These are phyloP conservation scores for Backusella sp. DNA, from an alignment of 192 early-diverging fungal genomes.

Conservation along the genomic window DNA sequence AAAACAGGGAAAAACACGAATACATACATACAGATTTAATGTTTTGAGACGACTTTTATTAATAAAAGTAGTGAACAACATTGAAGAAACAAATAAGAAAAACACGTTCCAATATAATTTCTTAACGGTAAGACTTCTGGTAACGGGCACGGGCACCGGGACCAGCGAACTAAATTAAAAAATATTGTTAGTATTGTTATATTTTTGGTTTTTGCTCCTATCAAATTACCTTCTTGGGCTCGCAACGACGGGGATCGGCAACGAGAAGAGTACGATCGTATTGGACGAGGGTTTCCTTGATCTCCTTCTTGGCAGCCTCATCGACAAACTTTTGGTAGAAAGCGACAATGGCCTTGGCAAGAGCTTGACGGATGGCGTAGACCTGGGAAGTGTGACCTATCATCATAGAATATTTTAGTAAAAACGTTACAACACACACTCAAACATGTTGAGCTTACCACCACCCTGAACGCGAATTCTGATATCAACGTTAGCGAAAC, in stretches of 20 bases:
- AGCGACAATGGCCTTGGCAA: conserved; percentile 99
- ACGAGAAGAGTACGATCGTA: conserved; percentile 99
- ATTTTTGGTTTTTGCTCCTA: not conserved
- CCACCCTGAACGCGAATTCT: conserved; percentile 96
- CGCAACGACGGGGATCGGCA: conserved; percentile 98
- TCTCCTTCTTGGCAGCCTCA: conserved; percentile 99
- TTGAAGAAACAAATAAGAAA: not conserved
- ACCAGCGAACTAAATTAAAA: not conserved
- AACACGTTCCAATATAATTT: conserved; percentile 1
- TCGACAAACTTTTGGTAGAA: conserved; percentile 99
- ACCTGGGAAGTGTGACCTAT: conserved; percentile 90
- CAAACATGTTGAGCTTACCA: conserved; percentile 40
- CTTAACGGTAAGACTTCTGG: conserved; percentile 2
- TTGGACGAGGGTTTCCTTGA: conserved; percentile 86
- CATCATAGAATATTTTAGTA: not conserved
- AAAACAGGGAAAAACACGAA: not conserved
- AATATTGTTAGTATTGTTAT: not conserved
- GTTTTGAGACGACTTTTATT: conserved; percentile 3
- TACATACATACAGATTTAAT: not conserved
- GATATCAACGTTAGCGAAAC: conserved; percentile 96
- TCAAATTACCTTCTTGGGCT: conserved; percentile 86
- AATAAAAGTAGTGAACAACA: not conserved
- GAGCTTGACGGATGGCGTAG: conserved; percentile 98
- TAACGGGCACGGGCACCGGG: not conserved
- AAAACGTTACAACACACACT: not conserved